Percentiles rank a stretch among this genome's conserved stretches.
These are phyloP conservation scores for Excoecaria agallocha DNA, from an alignment of 345 rosid genomes.

Conservation along the genomic window DNA sequence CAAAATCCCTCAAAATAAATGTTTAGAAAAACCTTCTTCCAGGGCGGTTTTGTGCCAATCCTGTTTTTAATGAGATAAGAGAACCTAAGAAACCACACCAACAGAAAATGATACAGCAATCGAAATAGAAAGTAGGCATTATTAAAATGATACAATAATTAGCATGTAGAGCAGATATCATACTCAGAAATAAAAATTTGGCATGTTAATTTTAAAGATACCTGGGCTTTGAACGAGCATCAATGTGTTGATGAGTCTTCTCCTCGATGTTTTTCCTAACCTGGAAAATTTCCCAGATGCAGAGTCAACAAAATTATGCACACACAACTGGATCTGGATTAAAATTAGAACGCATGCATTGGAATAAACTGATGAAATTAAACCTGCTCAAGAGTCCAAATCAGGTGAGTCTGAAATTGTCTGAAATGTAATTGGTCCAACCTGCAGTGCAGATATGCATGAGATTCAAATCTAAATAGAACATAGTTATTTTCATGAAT, in stretches of 20 bases:
- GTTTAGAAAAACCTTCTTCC: no score
- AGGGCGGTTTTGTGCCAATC: no score
- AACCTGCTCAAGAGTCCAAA: slow-evolving; percentile 95
- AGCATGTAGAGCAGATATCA: neutral
- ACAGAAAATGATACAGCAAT: neutral
- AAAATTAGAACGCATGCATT: neutral
- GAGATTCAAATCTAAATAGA: neutral
- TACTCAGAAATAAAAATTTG: neutral
- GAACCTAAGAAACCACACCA: neutral
- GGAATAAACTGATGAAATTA: neutral
- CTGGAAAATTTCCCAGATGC: slow-evolving; percentile 35
- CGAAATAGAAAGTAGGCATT: neutral
- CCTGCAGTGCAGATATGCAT: slow-evolving; percentile 42
- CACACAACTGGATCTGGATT: neutral
- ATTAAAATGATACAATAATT: neutral
- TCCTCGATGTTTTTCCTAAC: slow-evolving; percentile 42
- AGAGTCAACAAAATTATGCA: neutral
- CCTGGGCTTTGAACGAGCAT: slow-evolving; percentile 93
- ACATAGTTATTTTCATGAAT: neutral
- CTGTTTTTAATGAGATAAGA: no score
- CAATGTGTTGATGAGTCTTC: slow-evolving; percentile 36
- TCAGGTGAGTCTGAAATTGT: slow-evolving; percentile 83
- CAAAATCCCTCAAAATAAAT: no score
- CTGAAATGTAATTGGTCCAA: slow-evolving; percentile 72
- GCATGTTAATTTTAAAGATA: slow-evolving; percentile 21